phyloP scores from a whole-genome alignment of 1,284 basidiomycete species.

The Cystobasidium sp. region DNA sequence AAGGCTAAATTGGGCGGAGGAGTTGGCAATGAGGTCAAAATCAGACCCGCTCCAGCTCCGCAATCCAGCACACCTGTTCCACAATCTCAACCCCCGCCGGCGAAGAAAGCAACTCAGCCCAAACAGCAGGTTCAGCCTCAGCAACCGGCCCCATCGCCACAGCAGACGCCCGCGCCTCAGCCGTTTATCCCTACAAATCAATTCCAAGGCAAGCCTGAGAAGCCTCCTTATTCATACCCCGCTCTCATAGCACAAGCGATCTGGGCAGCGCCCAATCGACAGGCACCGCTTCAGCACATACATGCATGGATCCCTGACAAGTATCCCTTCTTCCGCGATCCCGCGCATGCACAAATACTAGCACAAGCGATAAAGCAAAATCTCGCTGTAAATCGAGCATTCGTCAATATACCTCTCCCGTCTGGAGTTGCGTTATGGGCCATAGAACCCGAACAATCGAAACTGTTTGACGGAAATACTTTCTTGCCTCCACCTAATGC shows the following conservation, averaged over 20 bases:
- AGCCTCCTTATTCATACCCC: constrained; percentile 53
- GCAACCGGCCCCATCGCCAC: neutral
- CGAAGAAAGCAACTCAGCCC: constrained; percentile 6
- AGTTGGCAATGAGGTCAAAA: constrained; percentile 8
- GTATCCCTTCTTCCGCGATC: constrained; percentile 51
- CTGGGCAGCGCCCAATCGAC: constrained; percentile 22
- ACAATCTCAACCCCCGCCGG: neutral
- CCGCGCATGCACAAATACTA: constrained; percentile 36
- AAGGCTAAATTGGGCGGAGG: neutral
- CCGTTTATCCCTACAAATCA: constrained; percentile 42
- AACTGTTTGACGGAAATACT: constrained; percentile 42
- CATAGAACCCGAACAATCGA: constrained; percentile 35
- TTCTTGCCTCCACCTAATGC: constrained; percentile 38
- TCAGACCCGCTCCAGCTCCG: constrained; percentile 7
- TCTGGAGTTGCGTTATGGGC: constrained; percentile 39
- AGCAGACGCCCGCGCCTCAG: neutral
- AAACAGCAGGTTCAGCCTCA: constrained; percentile 23
- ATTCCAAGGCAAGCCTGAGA: constrained; percentile 36
- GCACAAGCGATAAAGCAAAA: constrained; percentile 51
- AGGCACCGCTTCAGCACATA: constrained; percentile 47
- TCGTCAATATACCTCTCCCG: constrained; percentile 49
- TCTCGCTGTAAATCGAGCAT: constrained; percentile 49
- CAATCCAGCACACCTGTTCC: neutral
- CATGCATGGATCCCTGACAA: constrained; percentile 49
- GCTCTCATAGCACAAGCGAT: constrained; percentile 53